A percentile compares a stretch with the other conserved stretches of the same genome.
phyloP scores from a whole-genome alignment of 148 eudicot genomes.

The Vaccinium vitisidaea region DNA sequence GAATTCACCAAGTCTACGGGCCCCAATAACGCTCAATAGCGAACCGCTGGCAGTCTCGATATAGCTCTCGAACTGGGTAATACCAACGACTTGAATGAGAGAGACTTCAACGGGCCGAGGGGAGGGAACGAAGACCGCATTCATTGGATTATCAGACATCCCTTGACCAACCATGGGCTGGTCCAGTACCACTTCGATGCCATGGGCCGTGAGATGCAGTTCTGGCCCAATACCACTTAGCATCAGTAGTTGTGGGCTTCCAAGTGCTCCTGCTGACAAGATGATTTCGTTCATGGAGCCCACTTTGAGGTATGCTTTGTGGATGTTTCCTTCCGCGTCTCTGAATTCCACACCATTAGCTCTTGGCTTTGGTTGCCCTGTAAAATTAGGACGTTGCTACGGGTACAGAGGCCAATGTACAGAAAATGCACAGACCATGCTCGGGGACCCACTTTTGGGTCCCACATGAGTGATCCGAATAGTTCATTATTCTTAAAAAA shows the following conservation, averaged over 20 bases:
- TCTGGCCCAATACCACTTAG: slow-evolving; percentile 84
- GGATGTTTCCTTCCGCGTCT: slow-evolving; percentile 52
- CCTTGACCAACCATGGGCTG: slow-evolving; percentile 83
- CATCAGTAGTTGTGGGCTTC: slow-evolving; percentile 89
- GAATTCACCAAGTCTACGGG: slow-evolving; percentile 26
- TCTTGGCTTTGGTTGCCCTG: slow-evolving; percentile 42
- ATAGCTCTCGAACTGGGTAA: slow-evolving; percentile 50
- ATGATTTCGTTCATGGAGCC: slow-evolving; percentile 55
- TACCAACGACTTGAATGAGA: slow-evolving; percentile 73
- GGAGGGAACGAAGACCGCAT: slow-evolving; percentile 58
- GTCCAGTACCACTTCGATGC: slow-evolving; percentile 55
- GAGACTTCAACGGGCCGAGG: slow-evolving; percentile 54
- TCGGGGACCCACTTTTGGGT: too few species aligned
- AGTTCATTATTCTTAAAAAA: too few species aligned
- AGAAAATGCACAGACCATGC: too few species aligned
- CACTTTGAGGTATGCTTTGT: slow-evolving; percentile 47
- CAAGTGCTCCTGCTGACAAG: slow-evolving; percentile 73
- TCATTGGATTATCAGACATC: slow-evolving; percentile 89
- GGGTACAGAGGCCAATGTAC: too few species aligned
- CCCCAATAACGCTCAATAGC: slow-evolving; percentile 23
- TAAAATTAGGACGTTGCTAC: background rate
- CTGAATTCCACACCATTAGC: slow-evolving; percentile 62
- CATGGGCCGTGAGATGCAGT: slow-evolving; percentile 43
- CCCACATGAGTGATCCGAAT: too few species aligned
- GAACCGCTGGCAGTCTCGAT: slow-evolving; percentile 69